Percentiles rank a stretch among this genome's conserved stretches.
Evolutionary conservation across 768 basidiomycete species (phyloP).

Genomic region (Ramaria rubella): DNA sequence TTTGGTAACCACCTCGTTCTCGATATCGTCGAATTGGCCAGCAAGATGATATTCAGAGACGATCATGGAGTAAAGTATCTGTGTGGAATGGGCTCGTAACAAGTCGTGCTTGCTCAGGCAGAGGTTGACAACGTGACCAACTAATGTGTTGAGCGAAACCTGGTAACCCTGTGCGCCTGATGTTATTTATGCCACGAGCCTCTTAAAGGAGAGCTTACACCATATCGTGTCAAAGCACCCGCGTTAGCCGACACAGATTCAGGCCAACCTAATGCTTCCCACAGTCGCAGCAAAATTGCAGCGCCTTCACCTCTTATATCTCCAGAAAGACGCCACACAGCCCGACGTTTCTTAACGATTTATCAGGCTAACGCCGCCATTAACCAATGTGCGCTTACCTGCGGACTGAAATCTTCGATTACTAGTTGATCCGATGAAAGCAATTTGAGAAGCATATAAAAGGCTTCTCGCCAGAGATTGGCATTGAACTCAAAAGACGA

Average conservation of each 20-base stretch:
- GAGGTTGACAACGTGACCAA: constrained; percentile 84
- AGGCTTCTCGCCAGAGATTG: constrained; percentile 72
- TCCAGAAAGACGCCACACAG: constrained; percentile 93
- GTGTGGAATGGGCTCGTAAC: constrained; percentile 82
- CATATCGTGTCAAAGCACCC: constrained; percentile 56
- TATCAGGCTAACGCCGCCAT: not conserved
- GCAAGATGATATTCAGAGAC: constrained; percentile 83
- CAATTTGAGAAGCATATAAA: constrained; percentile 77
- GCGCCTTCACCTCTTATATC: constrained; percentile 93
- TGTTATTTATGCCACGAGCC: constrained; percentile 8
- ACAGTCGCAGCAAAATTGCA: constrained; percentile 66
- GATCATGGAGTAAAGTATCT: constrained; percentile 94
- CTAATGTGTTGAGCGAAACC: constrained; percentile 70
- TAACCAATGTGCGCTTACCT: constrained; percentile 39
- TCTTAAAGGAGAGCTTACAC: constrained; percentile 41
- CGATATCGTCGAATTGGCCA: constrained; percentile 81
- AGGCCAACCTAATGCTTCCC: constrained; percentile 81
- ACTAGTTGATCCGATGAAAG: constrained; percentile 86
- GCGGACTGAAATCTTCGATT: constrained; percentile 92
- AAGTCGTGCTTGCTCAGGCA: constrained; percentile 95
- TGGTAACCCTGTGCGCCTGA: constrained; percentile 63
- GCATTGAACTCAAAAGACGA: constrained; percentile 62
- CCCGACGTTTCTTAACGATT: constrained; percentile 71
- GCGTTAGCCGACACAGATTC: constrained; percentile 46
- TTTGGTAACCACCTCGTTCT: constrained; percentile 86